These are phyloP conservation scores for Lipomyces starkeyi DNA, from an alignment of 805 yeast species.

Conservation along the genomic window DNA sequence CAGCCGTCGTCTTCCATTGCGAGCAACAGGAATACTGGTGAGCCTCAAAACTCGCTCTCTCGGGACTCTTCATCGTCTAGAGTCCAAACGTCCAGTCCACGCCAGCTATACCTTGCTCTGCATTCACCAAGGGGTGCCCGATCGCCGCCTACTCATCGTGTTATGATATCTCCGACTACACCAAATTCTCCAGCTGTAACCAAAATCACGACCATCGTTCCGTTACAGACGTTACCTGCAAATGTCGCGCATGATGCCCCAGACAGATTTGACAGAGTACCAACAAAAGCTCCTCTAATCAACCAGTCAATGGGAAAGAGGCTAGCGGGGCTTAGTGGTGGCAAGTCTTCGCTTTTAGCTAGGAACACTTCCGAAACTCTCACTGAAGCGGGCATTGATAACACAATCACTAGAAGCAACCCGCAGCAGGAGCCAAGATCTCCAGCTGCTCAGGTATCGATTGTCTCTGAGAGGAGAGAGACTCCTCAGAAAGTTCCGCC, in stretches of 20 bases:
- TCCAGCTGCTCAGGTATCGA: background rate
- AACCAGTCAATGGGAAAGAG: conserved; percentile 30
- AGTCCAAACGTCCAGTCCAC: background rate
- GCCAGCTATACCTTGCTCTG: conserved; percentile 10
- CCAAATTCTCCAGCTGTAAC: background rate
- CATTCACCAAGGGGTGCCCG: conserved; percentile 4
- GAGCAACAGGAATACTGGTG: background rate
- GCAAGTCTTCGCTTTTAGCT: conserved; percentile 14
- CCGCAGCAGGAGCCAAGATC: background rate
- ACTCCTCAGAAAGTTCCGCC: background rate
- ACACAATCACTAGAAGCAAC: background rate
- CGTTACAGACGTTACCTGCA: conserved; percentile 14
- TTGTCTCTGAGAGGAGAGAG: background rate
- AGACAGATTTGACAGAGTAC: conserved; percentile 24
- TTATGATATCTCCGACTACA: conserved; percentile 9
- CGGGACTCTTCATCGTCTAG: background rate
- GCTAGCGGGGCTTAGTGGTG: conserved; percentile 15
- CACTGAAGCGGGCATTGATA: background rate
- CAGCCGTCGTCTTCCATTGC: background rate
- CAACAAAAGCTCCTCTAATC: conserved; percentile 33
- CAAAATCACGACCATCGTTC: conserved; percentile 8
- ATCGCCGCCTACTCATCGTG: conserved; percentile 6
- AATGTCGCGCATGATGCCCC: background rate
- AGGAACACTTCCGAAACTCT: conserved; percentile 9
- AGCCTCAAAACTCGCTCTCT: background rate